phyloP scores from a whole-genome alignment of 2,329 filamentous ascomycete species.

The Sporothrix curviconia region DNA sequence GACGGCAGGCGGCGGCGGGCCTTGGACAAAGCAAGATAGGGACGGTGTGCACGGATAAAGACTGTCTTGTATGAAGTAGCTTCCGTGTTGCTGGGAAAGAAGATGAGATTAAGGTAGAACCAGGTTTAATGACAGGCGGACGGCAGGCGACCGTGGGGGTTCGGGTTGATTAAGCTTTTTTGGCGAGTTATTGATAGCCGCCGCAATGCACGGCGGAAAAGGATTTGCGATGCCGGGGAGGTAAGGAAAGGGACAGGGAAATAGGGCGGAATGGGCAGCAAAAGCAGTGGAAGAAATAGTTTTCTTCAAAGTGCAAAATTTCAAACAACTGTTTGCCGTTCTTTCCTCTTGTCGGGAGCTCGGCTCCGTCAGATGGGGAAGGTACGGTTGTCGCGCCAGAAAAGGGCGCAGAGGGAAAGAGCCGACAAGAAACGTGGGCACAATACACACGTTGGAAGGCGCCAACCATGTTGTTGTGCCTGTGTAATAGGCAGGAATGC shows the following conservation, averaged over 20 bases:
- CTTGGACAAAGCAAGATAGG: no score
- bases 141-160: background rate
- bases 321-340: no score
- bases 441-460: background rate
- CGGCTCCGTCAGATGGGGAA: background rate
- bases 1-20: no score
- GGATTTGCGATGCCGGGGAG: background rate
- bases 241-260: background rate
- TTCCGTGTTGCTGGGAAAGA: background rate
- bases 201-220: background rate
- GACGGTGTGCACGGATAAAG: background rate
- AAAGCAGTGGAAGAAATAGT: background rate
- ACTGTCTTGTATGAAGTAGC: background rate
- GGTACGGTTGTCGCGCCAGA: background rate
- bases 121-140: background rate
- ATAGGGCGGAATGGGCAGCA: background rate
- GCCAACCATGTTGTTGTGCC: no score
- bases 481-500: background rate
- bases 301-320: background rate
- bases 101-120: background rate
- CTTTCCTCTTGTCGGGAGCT: no score
- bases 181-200: background rate
- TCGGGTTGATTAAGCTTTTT: background rate
- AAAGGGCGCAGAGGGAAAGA: background rate
- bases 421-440: constrained; percentile 1